phyloP scores from a whole-genome alignment of 2,329 filamentous ascomycete genomes.

The Beauveria medogensis region DNA sequence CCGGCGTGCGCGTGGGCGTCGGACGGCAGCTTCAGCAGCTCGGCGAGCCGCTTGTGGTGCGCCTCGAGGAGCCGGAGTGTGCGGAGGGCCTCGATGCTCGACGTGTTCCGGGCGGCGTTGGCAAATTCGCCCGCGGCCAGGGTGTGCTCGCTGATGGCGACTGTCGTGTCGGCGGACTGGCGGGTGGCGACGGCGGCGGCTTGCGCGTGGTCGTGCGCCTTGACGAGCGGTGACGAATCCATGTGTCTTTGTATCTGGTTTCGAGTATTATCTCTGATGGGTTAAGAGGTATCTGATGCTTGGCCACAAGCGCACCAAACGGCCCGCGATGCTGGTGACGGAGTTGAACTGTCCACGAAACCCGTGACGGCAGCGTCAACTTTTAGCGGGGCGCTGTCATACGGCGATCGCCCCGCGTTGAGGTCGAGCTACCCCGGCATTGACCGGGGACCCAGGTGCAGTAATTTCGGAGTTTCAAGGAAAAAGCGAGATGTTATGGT shows the following conservation, averaged over 20 bases:
- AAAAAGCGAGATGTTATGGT: background rate
- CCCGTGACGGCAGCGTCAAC: background rate
- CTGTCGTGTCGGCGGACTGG: slow-evolving; percentile 65
- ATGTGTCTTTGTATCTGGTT: slow-evolving; percentile 17
- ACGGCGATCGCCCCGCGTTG: background rate
- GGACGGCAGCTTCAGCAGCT: slow-evolving; percentile 66
- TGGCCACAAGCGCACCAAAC: slow-evolving; percentile 2
- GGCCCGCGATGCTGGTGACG: slow-evolving; percentile 5
- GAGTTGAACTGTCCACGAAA: background rate
- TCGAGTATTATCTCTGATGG: too few species aligned
- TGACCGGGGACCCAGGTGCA: background rate
- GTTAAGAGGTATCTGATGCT: background rate
- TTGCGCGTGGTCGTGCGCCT: slow-evolving; percentile 84
- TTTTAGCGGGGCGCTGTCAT: slow-evolving; percentile 5
- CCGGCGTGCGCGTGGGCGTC: slow-evolving; percentile 28
- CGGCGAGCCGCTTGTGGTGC: slow-evolving; percentile 77
- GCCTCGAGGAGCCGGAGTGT: slow-evolving; percentile 79
- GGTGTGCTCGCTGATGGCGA: slow-evolving; percentile 81
- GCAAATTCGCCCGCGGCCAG: slow-evolving; percentile 84
- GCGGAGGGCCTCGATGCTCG: slow-evolving; percentile 64
- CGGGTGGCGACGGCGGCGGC: slow-evolving; percentile 74
- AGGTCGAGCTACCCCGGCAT: background rate
- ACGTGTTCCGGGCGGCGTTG: slow-evolving; percentile 66
- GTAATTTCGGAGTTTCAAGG: too few species aligned
- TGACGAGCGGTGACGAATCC: slow-evolving; percentile 30